Evolutionary conservation across 2,329 filamentous ascomycete species (phyloP).

Genomic region (Emergomyces orientalis): DNA sequence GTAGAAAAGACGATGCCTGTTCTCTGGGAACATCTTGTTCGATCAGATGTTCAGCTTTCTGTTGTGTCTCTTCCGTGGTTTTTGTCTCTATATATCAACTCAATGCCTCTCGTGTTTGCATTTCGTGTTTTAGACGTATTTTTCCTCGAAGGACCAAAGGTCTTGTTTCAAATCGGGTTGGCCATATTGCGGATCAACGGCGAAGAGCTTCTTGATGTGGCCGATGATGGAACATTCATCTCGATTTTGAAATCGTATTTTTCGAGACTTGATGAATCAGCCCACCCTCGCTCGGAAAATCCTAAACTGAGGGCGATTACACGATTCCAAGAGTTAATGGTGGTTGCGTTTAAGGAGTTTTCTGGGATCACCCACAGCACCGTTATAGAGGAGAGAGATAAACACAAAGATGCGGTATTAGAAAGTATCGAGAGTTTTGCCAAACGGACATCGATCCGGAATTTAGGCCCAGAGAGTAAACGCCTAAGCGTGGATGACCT

Average conservation of each 20-base stretch:
- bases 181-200: conserved; percentile 97
- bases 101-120: conserved; percentile 95
- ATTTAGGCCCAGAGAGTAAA: conserved; percentile 93
- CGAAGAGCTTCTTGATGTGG: conserved; percentile 84
- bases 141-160: conserved; percentile 95
- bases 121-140: conserved; percentile 96
- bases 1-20: conserved; percentile 99
- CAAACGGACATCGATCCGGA: conserved; percentile 91
- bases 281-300: conserved; percentile 91
- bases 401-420: conserved; percentile 88
- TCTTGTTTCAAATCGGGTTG: conserved; percentile 90
- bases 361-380: conserved; percentile 88
- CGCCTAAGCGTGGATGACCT: conserved; percentile 76
- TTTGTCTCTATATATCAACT: conserved; percentile 96
- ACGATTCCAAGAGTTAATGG: conserved; percentile 95
- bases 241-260: conserved; percentile 95
- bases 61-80: conserved; percentile 98
- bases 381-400: conserved; percentile 77
- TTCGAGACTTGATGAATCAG: conserved; percentile 82
- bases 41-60: conserved; percentile 91
- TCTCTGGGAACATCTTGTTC: conserved; percentile 94
- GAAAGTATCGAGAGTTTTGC: conserved; percentile 96
- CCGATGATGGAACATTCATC: conserved; percentile 93
- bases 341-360: conserved; percentile 98
- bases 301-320: conserved; percentile 90